Evolutionary conservation across 345 rosid species (phyloP).

Genomic region (Theobroma cacao): DNA sequence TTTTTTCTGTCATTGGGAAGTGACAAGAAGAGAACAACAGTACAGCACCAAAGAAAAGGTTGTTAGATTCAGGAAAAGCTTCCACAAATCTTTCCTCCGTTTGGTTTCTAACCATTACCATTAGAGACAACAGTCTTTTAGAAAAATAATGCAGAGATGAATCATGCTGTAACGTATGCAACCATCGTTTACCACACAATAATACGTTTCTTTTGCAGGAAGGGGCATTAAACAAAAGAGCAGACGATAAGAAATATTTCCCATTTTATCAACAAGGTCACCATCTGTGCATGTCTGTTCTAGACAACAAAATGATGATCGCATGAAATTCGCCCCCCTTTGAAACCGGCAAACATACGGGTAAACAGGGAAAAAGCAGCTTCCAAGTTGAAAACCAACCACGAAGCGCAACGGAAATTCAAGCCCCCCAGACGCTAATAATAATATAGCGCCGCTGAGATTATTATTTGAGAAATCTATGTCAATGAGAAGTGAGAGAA

Average conservation of each 20-base stretch:
- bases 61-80: constrained; percentile 24
- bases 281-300: not conserved
- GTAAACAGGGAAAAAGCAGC: no score
- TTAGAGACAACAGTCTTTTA: not conserved
- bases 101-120: no score
- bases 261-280: constrained; percentile 4
- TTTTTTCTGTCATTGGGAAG: no score
- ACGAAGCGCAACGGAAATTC: no score
- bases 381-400: no score
- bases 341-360: constrained; percentile 35
- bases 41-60: not conserved
- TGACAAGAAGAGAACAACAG: constrained; percentile 15
- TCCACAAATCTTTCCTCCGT: no score
- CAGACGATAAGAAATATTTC: constrained; percentile 15
- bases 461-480: constrained; percentile 85
- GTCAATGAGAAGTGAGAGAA: constrained; percentile 69
- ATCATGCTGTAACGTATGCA: no score
- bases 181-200: not conserved
- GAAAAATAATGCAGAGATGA: not conserved
- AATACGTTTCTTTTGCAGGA: not conserved
- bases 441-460: constrained; percentile 65
- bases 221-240: constrained; percentile 5
- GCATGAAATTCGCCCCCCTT: constrained; percentile 15
- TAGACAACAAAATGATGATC: not conserved
- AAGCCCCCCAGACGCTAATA: no score